Percentiles rank a stretch among this genome's conserved stretches.
Conservation (phyloP, 2,329 filamentous ascomycete species). For the Periconia macrospinosa region DNA sequence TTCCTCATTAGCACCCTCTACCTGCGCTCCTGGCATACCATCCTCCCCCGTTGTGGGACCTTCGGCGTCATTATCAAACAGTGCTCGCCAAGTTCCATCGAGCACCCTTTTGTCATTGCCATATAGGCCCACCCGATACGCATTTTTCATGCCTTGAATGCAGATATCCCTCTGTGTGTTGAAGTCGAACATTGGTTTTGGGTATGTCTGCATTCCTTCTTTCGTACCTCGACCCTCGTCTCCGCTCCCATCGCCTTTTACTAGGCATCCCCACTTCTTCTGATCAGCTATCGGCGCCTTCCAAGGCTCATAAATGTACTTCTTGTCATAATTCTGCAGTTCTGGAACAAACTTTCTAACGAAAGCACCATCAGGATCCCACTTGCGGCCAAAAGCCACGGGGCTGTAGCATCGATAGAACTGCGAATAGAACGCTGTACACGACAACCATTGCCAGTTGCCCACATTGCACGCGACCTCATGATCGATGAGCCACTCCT, state of each 20-base stretch:
- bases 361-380: slow-evolving; percentile 69
- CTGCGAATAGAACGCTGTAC: slow-evolving; percentile 73
- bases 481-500: slow-evolving; percentile 75
- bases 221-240: slow-evolving; percentile 20
- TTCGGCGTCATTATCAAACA: slow-evolving; percentile 52
- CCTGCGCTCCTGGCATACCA: slow-evolving; percentile 44
- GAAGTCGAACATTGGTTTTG: slow-evolving; percentile 80
- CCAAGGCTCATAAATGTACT: slow-evolving; percentile 80
- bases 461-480: slow-evolving; percentile 73
- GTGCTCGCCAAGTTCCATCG: slow-evolving; percentile 60
- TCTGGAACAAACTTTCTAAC: slow-evolving; percentile 70
- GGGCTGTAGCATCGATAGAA: slow-evolving; percentile 73
- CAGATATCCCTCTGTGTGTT: slow-evolving; percentile 63
- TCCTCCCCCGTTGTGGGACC: slow-evolving; percentile 47
- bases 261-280: slow-evolving; percentile 66
- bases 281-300: slow-evolving; percentile 70
- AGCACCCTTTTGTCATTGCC: slow-evolving; percentile 65
- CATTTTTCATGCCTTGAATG: slow-evolving; percentile 69
- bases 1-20: slow-evolving; percentile 21
- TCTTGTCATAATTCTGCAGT: slow-evolving; percentile 61
- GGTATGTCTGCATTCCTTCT: slow-evolving; percentile 58
- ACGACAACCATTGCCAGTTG: slow-evolving; percentile 79
- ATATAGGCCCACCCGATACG: slow-evolving; percentile 66
- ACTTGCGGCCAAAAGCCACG: slow-evolving; percentile 72
- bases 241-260: slow-evolving; percentile 51